phyloP scores from a whole-genome alignment of 2,329 filamentous ascomycete genomes.

The Pestalotiopsis sp. region DNA sequence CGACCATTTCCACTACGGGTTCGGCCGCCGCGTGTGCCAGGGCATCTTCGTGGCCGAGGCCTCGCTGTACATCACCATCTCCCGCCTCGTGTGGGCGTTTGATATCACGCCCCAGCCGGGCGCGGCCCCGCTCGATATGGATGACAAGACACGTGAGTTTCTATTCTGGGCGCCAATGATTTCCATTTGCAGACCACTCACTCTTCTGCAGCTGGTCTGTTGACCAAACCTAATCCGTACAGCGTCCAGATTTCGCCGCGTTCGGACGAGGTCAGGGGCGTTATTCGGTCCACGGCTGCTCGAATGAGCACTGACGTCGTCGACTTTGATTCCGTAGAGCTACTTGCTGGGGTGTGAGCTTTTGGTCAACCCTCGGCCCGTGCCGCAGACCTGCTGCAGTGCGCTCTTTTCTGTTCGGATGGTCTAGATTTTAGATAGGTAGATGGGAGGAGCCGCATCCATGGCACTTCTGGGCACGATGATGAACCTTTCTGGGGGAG shows the following conservation, averaged over 20 bases:
- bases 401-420: neutral
- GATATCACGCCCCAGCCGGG: slow-evolving; percentile 1
- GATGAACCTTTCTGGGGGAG: neutral
- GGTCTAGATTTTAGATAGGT: neutral
- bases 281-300: neutral
- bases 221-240: slow-evolving; percentile 1
- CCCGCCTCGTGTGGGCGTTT: slow-evolving; percentile 6
- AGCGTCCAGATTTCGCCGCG: neutral
- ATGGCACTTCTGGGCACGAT: neutral
- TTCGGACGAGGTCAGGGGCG: neutral
- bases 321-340: slow-evolving; percentile 1
- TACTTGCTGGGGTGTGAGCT: neutral
- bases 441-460: neutral
- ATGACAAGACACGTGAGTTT: neutral
- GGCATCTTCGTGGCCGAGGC: slow-evolving; percentile 1
- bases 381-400: neutral
- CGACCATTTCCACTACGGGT: slow-evolving; percentile 7
- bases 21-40: slow-evolving; percentile 1
- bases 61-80: neutral
- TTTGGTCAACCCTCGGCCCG: neutral
- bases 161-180: too few relatives aligned
- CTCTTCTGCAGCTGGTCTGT: slow-evolving; percentile 2
- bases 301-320: neutral
- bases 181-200: neutral
- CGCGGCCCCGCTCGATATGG: neutral